Conservation (phyloP, 352 stramenopile genomes). For the Aphanomyces invadans region DNA sequence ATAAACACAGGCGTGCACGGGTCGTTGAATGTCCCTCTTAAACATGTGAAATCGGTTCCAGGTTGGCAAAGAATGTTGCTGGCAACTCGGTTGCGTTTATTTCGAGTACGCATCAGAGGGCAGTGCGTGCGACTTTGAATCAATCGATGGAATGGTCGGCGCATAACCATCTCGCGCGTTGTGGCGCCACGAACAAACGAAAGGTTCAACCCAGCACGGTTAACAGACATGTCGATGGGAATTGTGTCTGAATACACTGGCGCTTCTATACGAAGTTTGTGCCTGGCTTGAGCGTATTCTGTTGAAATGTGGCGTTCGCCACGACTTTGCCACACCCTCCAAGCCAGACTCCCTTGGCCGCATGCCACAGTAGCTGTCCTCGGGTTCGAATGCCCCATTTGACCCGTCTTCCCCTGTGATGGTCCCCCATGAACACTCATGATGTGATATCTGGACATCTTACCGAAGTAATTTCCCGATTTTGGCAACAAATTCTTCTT, state of each 20-base stretch:
- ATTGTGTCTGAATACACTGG: neutral
- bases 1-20: too few species aligned
- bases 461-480: constrained; percentile 6
- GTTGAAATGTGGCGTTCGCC: neutral
- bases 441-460: neutral
- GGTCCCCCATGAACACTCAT: neutral
- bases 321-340: neutral
- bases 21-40: too few species aligned
- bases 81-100: too few species aligned
- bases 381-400: constrained; percentile 22
- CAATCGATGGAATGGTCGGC: too few species aligned
- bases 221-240: too few species aligned
- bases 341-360: constrained; percentile 4
- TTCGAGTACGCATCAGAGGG: too few species aligned
- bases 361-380: neutral
- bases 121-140: too few species aligned
- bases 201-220: too few species aligned
- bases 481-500: constrained; percentile 22
- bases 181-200: too few species aligned
- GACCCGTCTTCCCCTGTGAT: neutral
- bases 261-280: neutral
- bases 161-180: too few species aligned
- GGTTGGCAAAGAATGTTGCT: too few species aligned
- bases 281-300: constrained; percentile 13
- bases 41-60: too few species aligned